Evolutionary conservation across 192 early-diverging fungal genomes (phyloP).

Genomic region (Gorgonomyces haynaldii): DNA sequence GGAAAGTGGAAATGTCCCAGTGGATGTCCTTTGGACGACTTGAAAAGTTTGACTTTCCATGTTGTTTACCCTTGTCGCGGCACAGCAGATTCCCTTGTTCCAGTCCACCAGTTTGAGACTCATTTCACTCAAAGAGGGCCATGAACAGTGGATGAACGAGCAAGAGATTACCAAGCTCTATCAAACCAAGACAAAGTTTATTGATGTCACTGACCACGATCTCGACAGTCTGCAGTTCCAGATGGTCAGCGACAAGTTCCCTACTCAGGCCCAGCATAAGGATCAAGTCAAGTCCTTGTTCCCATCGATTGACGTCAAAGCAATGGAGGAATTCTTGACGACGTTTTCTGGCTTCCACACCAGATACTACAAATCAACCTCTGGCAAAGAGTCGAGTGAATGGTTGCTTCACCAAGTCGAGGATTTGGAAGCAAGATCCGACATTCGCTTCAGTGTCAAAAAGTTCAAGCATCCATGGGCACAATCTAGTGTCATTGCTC

Average conservation of each 20-base stretch:
- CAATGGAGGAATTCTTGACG: constrained; percentile 58
- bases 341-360: constrained; percentile 75
- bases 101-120: constrained; percentile 1
- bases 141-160: constrained; percentile 13
- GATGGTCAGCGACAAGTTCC: constrained; percentile 21
- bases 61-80: too few relatives aligned
- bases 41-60: too few relatives aligned
- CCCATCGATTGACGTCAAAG: constrained; percentile 45
- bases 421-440: constrained; percentile 1
- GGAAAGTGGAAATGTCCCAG: too few relatives aligned
- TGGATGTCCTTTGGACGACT: too few relatives aligned
- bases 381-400: constrained; percentile 23
- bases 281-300: constrained; percentile 51
- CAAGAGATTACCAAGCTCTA: constrained; percentile 53
- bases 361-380: constrained; percentile 75
- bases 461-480: constrained; percentile 70
- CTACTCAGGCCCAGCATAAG: constrained; percentile 37
- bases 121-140: constrained; percentile 5
- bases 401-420: constrained; percentile 26
- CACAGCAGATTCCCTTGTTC: neutral
- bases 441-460: constrained; percentile 14
- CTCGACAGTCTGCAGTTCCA: constrained; percentile 18
- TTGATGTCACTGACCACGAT: constrained; percentile 78
- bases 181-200: constrained; percentile 56
- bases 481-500: constrained; percentile 73